Base-by-base conservation (phyloP, 2,329 filamentous ascomycete genomes). In the Rosellinia necatrix region DNA sequence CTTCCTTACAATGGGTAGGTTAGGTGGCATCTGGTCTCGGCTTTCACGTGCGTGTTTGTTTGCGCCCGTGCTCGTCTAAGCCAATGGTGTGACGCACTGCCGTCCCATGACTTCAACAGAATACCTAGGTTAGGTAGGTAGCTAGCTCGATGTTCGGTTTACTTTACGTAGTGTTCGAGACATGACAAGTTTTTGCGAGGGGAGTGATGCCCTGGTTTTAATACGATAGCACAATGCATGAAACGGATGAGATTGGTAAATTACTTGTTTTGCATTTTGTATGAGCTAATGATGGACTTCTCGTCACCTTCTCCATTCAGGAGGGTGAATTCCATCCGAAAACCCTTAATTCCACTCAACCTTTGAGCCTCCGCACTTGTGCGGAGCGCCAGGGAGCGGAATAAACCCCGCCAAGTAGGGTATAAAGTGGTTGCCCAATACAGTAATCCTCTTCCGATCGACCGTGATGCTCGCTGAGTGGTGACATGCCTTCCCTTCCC, bases 361-460 rank as follows among this genome's bases (percentile, higher is more conserved):
- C 66, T 65, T 66, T 61, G 61, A 62, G 50, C 56, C 40, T 42
- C 60, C 62, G 58, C 54, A 21, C 27, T 44, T 59, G 42, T 48
- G 46, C 58, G 54, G 30, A 61, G 57, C 52, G 61, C 64, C 61
- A 69, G 67, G 68, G 67, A 68, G 68, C 68, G 65, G 64, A 64
- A 58, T 53, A 42, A 34, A 50, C 53, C 56, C 61, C 59, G 50
- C 58, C 47, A 57, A 56, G 35, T 40, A 51, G 47, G 40, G 49
- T 49, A 53, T 58, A 53, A 55, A 55, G n/a, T 53, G 48, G 56
- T 64, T 68, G 60, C 67, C 68, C 58, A 48, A 62, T 66, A 65
- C 60, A 64, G 66, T 64, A 68, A 63, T 56, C 48, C 41, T 32
- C 41, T 52, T 35, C 47, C 40, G n/a, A n/a, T n/a, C 60, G 59